Base-by-base conservation (phyloP, 177 flowering plant genomes). In the Vitis hybrid region DNA sequence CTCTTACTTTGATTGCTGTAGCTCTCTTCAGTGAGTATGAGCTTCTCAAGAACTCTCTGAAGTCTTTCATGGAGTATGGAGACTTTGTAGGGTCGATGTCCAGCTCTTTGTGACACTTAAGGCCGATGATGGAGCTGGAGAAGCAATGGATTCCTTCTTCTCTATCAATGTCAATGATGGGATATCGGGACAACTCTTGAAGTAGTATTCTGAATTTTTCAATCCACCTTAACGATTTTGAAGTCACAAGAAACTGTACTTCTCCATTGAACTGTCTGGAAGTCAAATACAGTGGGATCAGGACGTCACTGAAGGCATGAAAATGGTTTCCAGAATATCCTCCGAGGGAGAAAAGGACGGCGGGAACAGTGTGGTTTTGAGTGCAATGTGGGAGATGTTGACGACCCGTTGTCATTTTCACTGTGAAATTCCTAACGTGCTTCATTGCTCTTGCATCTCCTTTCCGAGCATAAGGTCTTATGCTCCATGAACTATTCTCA, bases 251-350 rank as follows among this genome's bases (percentile, higher is more conserved):
- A 73, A 93, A 85, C 71, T 85, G 79, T 1, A 93, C 94, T 68
- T 85, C 77, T 22, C 90, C 83, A 14, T 86, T 50, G 51, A 82
- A 88, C 5, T 72, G 73, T 47, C 69, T 69, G 4, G 94, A 77
- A 49, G 92, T 81, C 13, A 82, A n/a, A 61, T 58, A 91, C 7
- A 93, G 81, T 0, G 96, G 98, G 49, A 93, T 65, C 20, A 91
- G 8, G 10, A 86, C 67, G 69, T 91, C 97, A 7, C 81, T 75
- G 78, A 88, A 88, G 67, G 70, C 89, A 64, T 92, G 96, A 72
- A 88, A 92, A 24, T 85, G 77, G 84, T 92, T 92, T 2, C 90
- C 88, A 1, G 83, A 51, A 53, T 88, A 93, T 10, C 96, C 98
- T 28, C 83, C 87, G 3, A 18, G 31, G 9, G 94, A 89, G 73